A percentile compares a stretch with the other conserved stretches of the same genome.
These are phyloP conservation scores for Blechomonas ayalai DNA, from an alignment of 208 protist species.

Conservation along the genomic window DNA sequence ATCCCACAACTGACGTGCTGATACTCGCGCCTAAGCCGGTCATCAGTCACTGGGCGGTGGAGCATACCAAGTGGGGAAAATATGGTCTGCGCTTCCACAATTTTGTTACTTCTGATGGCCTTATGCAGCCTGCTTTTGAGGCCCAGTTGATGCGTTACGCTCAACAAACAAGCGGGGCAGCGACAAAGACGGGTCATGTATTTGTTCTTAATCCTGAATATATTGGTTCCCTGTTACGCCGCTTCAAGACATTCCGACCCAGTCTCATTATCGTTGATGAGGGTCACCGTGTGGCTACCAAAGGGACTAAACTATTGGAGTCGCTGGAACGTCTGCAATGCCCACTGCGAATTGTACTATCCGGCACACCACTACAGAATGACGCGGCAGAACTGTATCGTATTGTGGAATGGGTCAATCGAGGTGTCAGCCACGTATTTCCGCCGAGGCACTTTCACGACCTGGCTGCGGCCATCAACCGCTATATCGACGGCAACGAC, in stretches of 20 bases:
- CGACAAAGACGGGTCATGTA: constrained; percentile 40
- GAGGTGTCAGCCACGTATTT: constrained; percentile 33
- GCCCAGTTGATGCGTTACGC: constrained; percentile 37
- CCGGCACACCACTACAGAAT: constrained; percentile 88
- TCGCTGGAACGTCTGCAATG: constrained; percentile 44
- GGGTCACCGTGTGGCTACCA: constrained; percentile 68
- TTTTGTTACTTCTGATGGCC: constrained; percentile 53
- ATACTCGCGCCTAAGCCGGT: constrained; percentile 79
- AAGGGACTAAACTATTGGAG: constrained; percentile 51
- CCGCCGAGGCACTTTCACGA: constrained; percentile 46
- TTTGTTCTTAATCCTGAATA: constrained; percentile 80
- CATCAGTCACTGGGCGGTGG: constrained; percentile 65
- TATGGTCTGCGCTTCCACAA: constrained; percentile 52
- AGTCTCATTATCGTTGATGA: constrained; percentile 83
- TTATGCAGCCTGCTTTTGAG: constrained; percentile 32
- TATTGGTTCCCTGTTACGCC: constrained; percentile 34
- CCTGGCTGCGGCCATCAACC: constrained; percentile 43
- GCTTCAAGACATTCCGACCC: constrained; percentile 44
- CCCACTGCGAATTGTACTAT: constrained; percentile 62
- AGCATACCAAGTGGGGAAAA: constrained; percentile 65
- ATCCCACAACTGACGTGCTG: constrained; percentile 46
- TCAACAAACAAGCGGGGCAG: constrained; percentile 26
- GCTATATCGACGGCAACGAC: constrained; percentile 73
- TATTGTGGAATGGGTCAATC: constrained; percentile 75
- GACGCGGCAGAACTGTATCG: constrained; percentile 75